phyloP scores from a whole-genome alignment of 345 rosid genomes.

The Brassica rapa region DNA sequence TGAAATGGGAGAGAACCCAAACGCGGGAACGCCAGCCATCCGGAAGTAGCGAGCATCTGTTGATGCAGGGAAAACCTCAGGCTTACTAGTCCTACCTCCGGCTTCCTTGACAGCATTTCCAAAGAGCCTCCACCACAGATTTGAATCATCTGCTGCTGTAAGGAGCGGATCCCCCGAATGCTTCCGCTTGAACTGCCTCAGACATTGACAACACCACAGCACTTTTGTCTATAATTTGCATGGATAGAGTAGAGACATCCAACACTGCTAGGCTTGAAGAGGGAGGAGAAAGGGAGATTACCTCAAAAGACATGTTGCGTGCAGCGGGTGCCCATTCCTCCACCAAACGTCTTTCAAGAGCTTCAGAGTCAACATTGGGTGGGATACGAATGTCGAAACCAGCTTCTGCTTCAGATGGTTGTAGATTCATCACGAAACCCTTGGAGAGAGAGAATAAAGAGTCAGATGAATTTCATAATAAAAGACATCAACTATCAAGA shows the following conservation, averaged over 20 bases:
- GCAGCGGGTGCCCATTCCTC: not conserved
- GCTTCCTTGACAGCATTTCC: constrained; percentile 78
- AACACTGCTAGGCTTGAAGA: not conserved
- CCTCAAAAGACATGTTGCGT: not conserved
- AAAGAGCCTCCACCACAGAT: constrained; percentile 84
- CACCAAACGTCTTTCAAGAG: not conserved
- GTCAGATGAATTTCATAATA: not conserved
- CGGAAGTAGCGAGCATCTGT: constrained; percentile 88
- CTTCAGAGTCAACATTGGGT: not conserved
- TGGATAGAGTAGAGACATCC: too few relatives aligned
- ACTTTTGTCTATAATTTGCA: too few relatives aligned
- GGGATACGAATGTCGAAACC: not conserved
- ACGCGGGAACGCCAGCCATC: constrained; percentile 63
- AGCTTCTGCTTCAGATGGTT: not conserved
- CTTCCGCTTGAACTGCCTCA: too few relatives aligned
- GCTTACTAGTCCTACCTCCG: constrained; percentile 63
- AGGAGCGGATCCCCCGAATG: constrained; percentile 38
- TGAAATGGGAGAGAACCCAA: constrained; percentile 93
- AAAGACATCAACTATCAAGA: too few relatives aligned
- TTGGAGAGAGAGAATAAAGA: not conserved
- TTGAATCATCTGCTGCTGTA: constrained; percentile 71
- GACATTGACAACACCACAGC: too few relatives aligned
- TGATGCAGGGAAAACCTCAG: constrained; percentile 88
- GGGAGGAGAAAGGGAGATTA: not conserved
- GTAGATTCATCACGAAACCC: not conserved